Evolutionary conservation across 2,329 filamentous ascomycete species (phyloP).

Genomic region (Ophiostoma ips): DNA sequence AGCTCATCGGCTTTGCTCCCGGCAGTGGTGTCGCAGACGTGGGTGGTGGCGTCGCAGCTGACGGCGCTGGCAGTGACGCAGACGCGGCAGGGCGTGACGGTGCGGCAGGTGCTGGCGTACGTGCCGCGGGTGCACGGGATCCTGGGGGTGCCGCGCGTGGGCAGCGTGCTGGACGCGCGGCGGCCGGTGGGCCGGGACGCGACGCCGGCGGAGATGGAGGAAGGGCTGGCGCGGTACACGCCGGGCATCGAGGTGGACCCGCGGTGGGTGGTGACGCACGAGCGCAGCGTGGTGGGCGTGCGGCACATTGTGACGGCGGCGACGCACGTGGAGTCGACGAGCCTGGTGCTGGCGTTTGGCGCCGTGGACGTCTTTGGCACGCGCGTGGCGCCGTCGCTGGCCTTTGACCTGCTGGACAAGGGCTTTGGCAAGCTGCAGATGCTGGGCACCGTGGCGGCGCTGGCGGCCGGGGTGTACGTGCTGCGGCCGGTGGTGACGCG

Average conservation of each 20-base stretch:
- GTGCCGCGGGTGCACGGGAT: slow-evolving; percentile 61
- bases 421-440: slow-evolving; percentile 87
- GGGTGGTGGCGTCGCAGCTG: slow-evolving; percentile 66
- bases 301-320: slow-evolving; percentile 59
- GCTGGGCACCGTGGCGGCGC: slow-evolving; percentile 66
- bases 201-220: slow-evolving; percentile 63
- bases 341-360: slow-evolving; percentile 76
- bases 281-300: slow-evolving; percentile 36
- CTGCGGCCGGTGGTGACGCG: slow-evolving; percentile 68
- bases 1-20: slow-evolving; percentile 37
- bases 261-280: slow-evolving; percentile 53
- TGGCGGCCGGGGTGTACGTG: slow-evolving; percentile 61
- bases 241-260: slow-evolving; percentile 75
- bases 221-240: slow-evolving; percentile 65
- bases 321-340: slow-evolving; percentile 81
- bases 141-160: slow-evolving; percentile 56
- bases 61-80: slow-evolving; percentile 69
- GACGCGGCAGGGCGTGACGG: slow-evolving; percentile 83
- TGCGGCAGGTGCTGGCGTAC: slow-evolving; percentile 66
- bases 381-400: slow-evolving; percentile 69
- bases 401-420: slow-evolving; percentile 86
- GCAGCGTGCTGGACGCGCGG: slow-evolving; percentile 63
- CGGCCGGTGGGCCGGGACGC: slow-evolving; percentile 77
- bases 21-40: slow-evolving; percentile 66
- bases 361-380: slow-evolving; percentile 72